Conservation (phyloP, 805 yeast species). For the Yarrowia sp. region DNA sequence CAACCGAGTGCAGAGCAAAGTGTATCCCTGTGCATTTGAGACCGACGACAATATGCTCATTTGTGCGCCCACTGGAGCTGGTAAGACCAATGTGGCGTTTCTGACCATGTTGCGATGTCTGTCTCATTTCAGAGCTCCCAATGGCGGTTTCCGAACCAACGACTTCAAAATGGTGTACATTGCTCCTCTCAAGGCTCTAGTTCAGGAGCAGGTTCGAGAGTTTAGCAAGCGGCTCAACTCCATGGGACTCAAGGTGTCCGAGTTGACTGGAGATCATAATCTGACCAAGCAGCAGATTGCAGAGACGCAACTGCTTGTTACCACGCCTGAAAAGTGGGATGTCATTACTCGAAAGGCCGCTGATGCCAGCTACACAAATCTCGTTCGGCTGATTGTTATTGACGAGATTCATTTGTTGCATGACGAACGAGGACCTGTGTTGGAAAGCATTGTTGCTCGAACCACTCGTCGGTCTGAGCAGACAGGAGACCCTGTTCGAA, state of each 20-base stretch:
- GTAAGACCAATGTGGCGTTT: constrained; percentile 96
- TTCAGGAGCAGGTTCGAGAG: constrained; percentile 90
- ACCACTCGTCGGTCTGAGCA: constrained; percentile 49
- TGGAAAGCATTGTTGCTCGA: constrained; percentile 83
- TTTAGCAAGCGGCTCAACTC: constrained; percentile 64
- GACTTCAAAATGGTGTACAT: constrained; percentile 78
- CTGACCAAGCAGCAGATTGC: constrained; percentile 70
- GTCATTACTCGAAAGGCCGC: constrained; percentile 80
- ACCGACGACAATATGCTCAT: constrained; percentile 68
- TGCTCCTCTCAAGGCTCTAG: constrained; percentile 92
- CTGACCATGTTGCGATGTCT: constrained; percentile 66
- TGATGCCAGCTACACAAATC: constrained; percentile 59
- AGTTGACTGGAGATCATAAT: constrained; percentile 85
- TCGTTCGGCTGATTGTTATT: constrained; percentile 69
- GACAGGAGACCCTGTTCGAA: constrained; percentile 52
- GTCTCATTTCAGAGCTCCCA: constrained; percentile 47
- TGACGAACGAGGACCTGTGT: constrained; percentile 92
- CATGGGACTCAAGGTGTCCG: constrained; percentile 71
- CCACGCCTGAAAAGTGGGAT: constrained; percentile 98
- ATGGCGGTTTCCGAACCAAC: constrained; percentile 51
- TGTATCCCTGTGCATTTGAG: constrained; percentile 72
- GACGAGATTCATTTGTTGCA: constrained; percentile 93
- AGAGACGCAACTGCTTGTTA: constrained; percentile 77
- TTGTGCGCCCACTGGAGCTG: constrained; percentile 99
- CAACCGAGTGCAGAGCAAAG: constrained; percentile 80